A percentile compares a stretch with the other conserved stretches of the same genome.
These are phyloP conservation scores for Pulicaria dysenterica DNA, from an alignment of 129 eudicot species.

Conservation along the genomic window DNA sequence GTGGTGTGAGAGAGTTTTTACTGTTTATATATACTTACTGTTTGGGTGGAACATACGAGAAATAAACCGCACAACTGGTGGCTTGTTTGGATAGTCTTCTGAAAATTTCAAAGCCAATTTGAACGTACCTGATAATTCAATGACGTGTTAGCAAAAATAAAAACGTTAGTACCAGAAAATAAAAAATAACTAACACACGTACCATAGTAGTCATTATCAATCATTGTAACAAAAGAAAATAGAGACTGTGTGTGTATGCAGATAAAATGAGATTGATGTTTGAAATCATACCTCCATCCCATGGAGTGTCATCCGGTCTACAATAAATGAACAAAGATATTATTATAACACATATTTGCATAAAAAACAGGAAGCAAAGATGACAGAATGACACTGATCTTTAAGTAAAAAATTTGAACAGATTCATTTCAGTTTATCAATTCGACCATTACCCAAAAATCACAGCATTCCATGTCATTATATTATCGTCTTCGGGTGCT, in stretches of 20 bases:
- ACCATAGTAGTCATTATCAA: too few species aligned
- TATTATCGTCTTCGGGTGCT: conserved; percentile 59
- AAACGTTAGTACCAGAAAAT: neutral
- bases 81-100: conserved; percentile 53
- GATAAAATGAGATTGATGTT: too few species aligned
- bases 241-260: too few species aligned
- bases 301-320: conserved; percentile 61
- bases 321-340: conserved; percentile 16
- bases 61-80: conserved; percentile 53
- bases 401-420: neutral
- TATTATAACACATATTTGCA: neutral
- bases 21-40: conserved; percentile 32
- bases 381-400: neutral
- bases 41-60: conserved; percentile 62
- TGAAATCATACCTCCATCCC: conserved; percentile 53
- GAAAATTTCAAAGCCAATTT: conserved; percentile 47
- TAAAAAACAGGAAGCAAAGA: conserved; percentile 2
- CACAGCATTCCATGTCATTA: conserved; percentile 73
- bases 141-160: neutral
- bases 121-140: conserved; percentile 45
- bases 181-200: too few species aligned
- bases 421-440: neutral
- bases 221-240: too few species aligned
- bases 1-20: too few species aligned
- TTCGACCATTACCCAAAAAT: conserved; percentile 50